Evolutionary conservation across 495 filamentous ascomycete genomes (phyloP).

Genomic region (Xylaria cubensis): DNA sequence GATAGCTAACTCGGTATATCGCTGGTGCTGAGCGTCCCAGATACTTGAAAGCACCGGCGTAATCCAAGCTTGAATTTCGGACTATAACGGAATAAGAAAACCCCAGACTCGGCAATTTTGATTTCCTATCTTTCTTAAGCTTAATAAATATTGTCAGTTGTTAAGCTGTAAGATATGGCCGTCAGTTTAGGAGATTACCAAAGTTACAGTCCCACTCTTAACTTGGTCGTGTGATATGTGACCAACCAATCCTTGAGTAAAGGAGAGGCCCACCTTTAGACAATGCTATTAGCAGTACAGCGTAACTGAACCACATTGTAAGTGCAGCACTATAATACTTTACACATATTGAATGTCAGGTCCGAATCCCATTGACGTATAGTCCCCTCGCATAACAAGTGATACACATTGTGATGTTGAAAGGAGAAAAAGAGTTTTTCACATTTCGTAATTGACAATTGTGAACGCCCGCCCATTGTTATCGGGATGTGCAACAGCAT

Average conservation of each 20-base stretch:
- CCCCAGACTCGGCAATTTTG: not conserved
- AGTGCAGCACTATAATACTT: not conserved
- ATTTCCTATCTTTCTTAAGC: not conserved
- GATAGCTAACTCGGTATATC: not conserved
- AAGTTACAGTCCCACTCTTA: not conserved
- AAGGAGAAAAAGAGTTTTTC: too few relatives aligned
- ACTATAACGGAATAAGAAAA: not conserved
- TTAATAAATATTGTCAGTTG: not conserved
- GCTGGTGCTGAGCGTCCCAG: not conserved
- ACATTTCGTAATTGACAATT: too few relatives aligned
- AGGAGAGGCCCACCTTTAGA: not conserved
- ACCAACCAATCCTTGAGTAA: not conserved
- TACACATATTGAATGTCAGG: not conserved
- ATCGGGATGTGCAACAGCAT: too few relatives aligned
- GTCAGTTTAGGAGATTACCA: too few relatives aligned
- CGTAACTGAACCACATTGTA: not conserved
- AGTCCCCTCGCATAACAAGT: too few relatives aligned
- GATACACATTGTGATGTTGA: too few relatives aligned
- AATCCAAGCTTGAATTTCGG: not conserved
- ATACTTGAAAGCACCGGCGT: not conserved
- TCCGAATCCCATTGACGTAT: not conserved
- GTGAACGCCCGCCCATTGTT: too few relatives aligned
- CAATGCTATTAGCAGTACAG: not conserved
- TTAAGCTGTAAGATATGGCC: too few relatives aligned
- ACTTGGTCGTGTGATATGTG: not conserved